phyloP scores from a whole-genome alignment of 371 early-diverging fungal genomes.

The Paraphysoderma sedebokerense region DNA sequence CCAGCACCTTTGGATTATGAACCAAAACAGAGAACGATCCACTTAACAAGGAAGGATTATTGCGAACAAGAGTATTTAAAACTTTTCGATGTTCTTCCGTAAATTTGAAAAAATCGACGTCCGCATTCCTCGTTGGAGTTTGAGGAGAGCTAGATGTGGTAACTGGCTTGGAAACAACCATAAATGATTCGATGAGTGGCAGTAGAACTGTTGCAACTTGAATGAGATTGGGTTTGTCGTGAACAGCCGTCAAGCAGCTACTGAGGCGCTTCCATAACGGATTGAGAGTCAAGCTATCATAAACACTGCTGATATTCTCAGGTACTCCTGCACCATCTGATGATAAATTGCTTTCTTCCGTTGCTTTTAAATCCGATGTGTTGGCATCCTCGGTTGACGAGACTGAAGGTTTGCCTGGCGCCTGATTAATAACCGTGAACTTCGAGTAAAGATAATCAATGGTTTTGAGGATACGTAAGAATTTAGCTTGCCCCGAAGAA shows the following conservation, averaged over 20 bases:
- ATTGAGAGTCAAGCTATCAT: conserved; percentile 48
- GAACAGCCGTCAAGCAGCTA: conserved; percentile 46
- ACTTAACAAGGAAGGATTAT: conserved; percentile 85
- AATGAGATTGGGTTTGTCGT: conserved; percentile 55
- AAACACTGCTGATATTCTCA: no score
- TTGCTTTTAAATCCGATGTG: conserved; percentile 65
- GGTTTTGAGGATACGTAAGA: conserved; percentile 78
- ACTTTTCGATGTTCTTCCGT: conserved; percentile 91
- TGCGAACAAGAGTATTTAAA: conserved; percentile 90
- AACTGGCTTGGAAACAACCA: conserved; percentile 78
- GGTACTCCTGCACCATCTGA: background rate
- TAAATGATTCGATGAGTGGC: conserved; percentile 89
- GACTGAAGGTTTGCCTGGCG: no score
- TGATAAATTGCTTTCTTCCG: background rate
- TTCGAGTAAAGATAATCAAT: no score
- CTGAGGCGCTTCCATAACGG: conserved; percentile 71
- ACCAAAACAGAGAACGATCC: conserved; percentile 94
- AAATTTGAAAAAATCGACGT: conserved; percentile 60
- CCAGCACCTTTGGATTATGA: conserved; percentile 89
- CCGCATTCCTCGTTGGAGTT: conserved; percentile 28
- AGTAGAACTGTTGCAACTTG: conserved; percentile 84
- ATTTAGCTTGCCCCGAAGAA: conserved; percentile 15
- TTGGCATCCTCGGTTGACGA: conserved; percentile 18
- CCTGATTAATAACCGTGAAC: background rate
- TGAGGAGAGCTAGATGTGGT: conserved; percentile 1